Evolutionary conservation across 1,284 basidiomycete genomes (phyloP).

Genomic region (Coniophora puteana): DNA sequence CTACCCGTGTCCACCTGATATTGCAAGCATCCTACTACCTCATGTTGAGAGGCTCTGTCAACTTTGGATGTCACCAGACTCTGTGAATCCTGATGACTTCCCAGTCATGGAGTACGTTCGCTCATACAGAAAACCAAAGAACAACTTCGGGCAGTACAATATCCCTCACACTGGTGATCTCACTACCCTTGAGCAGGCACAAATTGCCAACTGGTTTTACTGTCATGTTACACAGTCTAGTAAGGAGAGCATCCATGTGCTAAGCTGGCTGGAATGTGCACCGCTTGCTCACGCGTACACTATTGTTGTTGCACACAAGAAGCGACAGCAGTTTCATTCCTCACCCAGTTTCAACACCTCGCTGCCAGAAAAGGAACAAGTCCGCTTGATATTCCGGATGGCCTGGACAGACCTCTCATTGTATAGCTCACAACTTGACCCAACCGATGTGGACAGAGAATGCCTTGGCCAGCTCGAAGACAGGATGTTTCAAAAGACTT

Average conservation of each 20-base stretch:
- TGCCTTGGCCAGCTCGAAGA: constrained; percentile 13
- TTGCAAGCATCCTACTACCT: neutral
- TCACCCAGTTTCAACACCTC: neutral
- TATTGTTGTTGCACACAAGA: neutral
- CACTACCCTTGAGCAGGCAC: neutral
- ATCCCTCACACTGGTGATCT: neutral
- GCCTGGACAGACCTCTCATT: neutral
- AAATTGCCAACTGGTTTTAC: constrained; percentile 4
- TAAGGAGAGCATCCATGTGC: too few species aligned
- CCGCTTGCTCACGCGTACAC: constrained; percentile 3
- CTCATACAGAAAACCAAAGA: neutral
- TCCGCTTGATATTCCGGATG: neutral
- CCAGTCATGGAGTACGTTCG: neutral
- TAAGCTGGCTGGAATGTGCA: neutral
- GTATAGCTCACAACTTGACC: too few species aligned
- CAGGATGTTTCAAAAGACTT: constrained; percentile 14
- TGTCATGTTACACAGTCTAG: neutral
- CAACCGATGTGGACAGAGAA: constrained; percentile 14
- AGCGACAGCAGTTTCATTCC: neutral
- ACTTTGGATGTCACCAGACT: neutral
- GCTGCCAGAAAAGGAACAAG: neutral
- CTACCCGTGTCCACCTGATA: neutral
- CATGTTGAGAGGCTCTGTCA: neutral
- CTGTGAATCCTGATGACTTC: neutral
- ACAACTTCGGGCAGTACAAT: neutral